phyloP scores from a whole-genome alignment of 331 rosid genomes.

The Erythrophleum ivorense region DNA sequence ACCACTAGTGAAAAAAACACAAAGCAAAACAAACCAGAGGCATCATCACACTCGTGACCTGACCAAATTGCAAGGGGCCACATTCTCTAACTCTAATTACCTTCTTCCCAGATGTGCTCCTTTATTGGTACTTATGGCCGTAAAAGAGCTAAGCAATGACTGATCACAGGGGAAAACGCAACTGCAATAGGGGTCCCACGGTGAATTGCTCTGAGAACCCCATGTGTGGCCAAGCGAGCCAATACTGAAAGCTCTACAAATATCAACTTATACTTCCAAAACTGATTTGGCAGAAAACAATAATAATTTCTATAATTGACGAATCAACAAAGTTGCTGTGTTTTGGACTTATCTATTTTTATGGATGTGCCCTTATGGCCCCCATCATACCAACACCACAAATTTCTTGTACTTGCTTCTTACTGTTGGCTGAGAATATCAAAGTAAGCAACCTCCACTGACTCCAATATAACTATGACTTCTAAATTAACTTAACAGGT shows the following conservation, averaged over 20 bases:
- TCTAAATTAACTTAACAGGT: neutral
- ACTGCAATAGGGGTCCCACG: neutral
- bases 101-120: neutral
- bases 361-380: slow-evolving; percentile 3
- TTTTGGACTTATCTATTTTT: neutral
- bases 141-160: slow-evolving; percentile 31
- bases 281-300: slow-evolving; percentile 1
- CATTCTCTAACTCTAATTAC: neutral
- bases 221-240: slow-evolving; percentile 14
- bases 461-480: neutral
- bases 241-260: neutral
- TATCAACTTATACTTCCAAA: neutral
- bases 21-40: slow-evolving; percentile 33
- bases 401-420: neutral
- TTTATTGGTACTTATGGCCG: slow-evolving; percentile 28
- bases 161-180: slow-evolving; percentile 4
- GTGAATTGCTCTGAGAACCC: slow-evolving; percentile 19
- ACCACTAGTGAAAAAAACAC: slow-evolving; percentile 32
- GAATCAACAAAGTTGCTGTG: slow-evolving; percentile 30
- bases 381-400: slow-evolving; percentile 21
- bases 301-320: slow-evolving; percentile 21
- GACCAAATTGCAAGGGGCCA: slow-evolving; percentile 26
- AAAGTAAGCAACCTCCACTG: neutral
- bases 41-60: slow-evolving; percentile 38
- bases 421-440: slow-evolving; percentile 14